Evolutionary conservation across 2,329 filamentous ascomycete genomes (phyloP).

Genomic region (Ilyonectria mors-panacis): DNA sequence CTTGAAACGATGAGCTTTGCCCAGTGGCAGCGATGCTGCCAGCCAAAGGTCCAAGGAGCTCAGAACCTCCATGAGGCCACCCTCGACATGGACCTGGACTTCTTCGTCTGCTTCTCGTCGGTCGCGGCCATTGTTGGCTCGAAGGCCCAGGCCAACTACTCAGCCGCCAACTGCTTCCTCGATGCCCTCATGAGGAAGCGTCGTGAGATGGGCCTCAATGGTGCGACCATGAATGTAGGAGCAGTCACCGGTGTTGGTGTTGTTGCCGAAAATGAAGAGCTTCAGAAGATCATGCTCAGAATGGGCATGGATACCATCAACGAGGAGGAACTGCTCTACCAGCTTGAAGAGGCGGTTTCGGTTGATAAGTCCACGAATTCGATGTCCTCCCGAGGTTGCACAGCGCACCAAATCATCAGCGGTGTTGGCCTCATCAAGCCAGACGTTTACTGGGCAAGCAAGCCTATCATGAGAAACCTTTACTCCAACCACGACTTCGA

Average conservation of each 20-base stretch:
- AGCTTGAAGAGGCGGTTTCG: constrained; percentile 41
- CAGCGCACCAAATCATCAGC: constrained; percentile 43
- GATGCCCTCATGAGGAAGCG: constrained; percentile 46
- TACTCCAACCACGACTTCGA: constrained; percentile 44
- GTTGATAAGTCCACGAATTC: constrained; percentile 28
- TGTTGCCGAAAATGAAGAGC: constrained; percentile 43
- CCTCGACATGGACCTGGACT: constrained; percentile 49
- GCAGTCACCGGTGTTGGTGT: constrained; percentile 40
- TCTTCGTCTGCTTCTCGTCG: constrained; percentile 58
- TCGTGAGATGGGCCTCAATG: constrained; percentile 28
- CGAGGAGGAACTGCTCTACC: constrained; percentile 42
- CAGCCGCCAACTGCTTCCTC: constrained; percentile 53
- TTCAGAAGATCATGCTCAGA: constrained; percentile 32
- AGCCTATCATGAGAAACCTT: constrained; percentile 43
- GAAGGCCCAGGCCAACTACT: constrained; percentile 58
- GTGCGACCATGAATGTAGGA: constrained; percentile 40
- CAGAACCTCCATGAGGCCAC: constrained; percentile 48
- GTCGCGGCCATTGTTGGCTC: constrained; percentile 53
- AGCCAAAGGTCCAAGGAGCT: constrained; percentile 53
- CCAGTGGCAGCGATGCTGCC: constrained; percentile 44
- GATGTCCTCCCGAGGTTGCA: constrained; percentile 35
- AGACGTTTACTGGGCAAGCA: constrained; percentile 43
- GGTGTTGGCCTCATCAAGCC: constrained; percentile 43
- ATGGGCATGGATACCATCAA: constrained; percentile 32
- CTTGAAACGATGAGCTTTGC: constrained; percentile 43